These are phyloP conservation scores for Chaetoceros muelleri DNA, from an alignment of 108 stramenopile genomes.

Conservation along the genomic window DNA sequence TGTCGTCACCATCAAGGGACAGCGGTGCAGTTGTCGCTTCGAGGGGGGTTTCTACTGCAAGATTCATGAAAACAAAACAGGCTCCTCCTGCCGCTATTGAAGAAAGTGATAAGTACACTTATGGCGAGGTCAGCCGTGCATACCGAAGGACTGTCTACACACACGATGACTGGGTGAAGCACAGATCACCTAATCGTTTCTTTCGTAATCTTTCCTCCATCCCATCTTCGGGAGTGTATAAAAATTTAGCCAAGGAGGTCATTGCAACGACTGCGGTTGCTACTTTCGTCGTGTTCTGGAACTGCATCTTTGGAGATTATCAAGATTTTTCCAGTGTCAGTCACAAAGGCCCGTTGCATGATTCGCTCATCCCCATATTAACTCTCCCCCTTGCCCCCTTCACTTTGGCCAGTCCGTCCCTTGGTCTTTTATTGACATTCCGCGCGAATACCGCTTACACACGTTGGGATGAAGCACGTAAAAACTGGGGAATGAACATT, in stretches of 20 bases:
- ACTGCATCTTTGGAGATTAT: conserved; percentile 43
- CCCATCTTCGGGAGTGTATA: conserved; percentile 42
- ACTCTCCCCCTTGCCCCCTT: conserved; percentile 51
- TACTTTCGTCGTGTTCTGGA: conserved; percentile 35
- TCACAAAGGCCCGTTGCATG: conserved; percentile 22
- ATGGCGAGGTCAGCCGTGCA: conserved; percentile 35
- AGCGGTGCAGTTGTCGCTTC: too few relatives aligned
- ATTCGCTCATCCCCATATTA: conserved; percentile 21
- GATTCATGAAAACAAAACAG: too few relatives aligned
- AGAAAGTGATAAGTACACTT: conserved; percentile 1
- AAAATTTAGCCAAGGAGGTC: conserved; percentile 41
- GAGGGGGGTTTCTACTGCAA: background rate
- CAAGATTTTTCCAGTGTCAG: conserved; percentile 38
- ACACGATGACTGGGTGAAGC: conserved; percentile 61
- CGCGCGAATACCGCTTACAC: conserved; percentile 26
- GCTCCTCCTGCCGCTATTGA: background rate
- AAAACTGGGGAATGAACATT: conserved; percentile 76
- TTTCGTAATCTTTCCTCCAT: conserved; percentile 32
- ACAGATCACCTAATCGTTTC: conserved; percentile 54
- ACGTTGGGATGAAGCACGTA: conserved; percentile 77
- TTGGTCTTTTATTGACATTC: conserved; percentile 36
- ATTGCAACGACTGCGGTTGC: conserved; percentile 30
- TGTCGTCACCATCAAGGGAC: too few relatives aligned
- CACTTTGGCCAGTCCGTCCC: conserved; percentile 45
- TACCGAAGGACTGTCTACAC: conserved; percentile 67